These are phyloP conservation scores for Phytopythium helicoides DNA, from an alignment of 352 stramenopile genomes.

Conservation along the genomic window DNA sequence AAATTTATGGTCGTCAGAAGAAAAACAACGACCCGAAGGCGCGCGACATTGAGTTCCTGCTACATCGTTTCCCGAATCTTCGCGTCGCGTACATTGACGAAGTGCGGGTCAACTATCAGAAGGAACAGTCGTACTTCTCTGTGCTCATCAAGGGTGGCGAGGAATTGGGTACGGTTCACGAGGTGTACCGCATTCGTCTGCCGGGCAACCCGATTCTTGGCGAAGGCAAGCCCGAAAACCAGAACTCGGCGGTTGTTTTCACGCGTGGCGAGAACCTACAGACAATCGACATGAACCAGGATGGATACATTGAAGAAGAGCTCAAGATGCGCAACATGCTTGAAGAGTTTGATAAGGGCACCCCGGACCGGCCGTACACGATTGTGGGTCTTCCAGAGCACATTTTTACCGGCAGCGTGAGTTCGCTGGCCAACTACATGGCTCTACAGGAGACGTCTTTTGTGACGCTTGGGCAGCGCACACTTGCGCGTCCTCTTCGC, in stretches of 20 bases:
- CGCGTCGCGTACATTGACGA: slow-evolving; percentile 99
- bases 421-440: slow-evolving; percentile 99
- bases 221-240: slow-evolving; percentile 99
- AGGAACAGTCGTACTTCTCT: slow-evolving; percentile 95
- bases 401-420: slow-evolving; percentile 99
- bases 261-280: slow-evolving; percentile 97
- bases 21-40: slow-evolving; percentile 98
- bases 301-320: slow-evolving; percentile 98
- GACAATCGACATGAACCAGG: slow-evolving; percentile 99
- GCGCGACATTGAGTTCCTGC: slow-evolving; percentile 97
- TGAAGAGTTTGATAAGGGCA: slow-evolving; percentile 94
- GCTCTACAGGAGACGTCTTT: slow-evolving; percentile 98
- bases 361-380: slow-evolving; percentile 76
- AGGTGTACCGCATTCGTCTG: slow-evolving; percentile 97
- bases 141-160: slow-evolving; percentile 95
- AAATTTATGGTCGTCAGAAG: slow-evolving; percentile 98
- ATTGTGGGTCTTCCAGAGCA: slow-evolving; percentile 99
- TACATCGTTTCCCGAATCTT: slow-evolving; percentile 97
- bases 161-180: slow-evolving; percentile 62
- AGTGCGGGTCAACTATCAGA: slow-evolving; percentile 94
- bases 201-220: slow-evolving; percentile 98
- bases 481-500: slow-evolving; percentile 93
- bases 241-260: slow-evolving; percentile 99
- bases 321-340: slow-evolving; percentile 99
- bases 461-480: slow-evolving; percentile 97